These are phyloP conservation scores for Hortaea sp. DNA, from an alignment of 2,329 filamentous ascomycete genomes.

Conservation along the genomic window DNA sequence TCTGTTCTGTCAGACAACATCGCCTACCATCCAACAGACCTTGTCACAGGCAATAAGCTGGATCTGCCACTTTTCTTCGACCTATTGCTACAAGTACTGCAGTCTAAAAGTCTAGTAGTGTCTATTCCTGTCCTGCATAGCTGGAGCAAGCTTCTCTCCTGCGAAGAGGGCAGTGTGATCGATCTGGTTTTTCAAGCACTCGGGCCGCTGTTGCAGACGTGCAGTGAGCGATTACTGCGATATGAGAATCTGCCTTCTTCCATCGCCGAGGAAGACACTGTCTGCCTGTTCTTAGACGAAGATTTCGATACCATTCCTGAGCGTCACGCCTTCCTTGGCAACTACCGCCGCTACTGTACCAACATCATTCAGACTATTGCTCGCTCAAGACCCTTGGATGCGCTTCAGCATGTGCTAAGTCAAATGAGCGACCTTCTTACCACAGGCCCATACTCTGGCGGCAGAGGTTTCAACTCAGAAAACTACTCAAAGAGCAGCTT, in stretches of 20 bases:
- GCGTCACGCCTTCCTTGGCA: conserved; percentile 86
- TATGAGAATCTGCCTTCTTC: conserved; percentile 83
- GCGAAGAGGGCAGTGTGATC: conserved; percentile 58
- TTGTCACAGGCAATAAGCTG: conserved; percentile 49
- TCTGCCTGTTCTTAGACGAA: conserved; percentile 72
- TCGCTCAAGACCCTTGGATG: conserved; percentile 69
- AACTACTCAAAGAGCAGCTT: conserved; percentile 55
- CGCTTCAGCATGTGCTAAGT: conserved; percentile 75
- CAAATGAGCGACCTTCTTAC: conserved; percentile 65
- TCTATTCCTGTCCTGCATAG: conserved; percentile 87
- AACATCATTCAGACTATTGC: conserved; percentile 83
- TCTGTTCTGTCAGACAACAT: conserved; percentile 78
- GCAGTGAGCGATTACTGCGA: conserved; percentile 70
- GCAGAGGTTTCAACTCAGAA: conserved; percentile 49
- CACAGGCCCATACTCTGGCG: conserved; percentile 59
- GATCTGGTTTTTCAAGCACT: conserved; percentile 53
- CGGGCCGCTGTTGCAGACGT: conserved; percentile 68
- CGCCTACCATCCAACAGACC: conserved; percentile 58
- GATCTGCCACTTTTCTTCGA: conserved; percentile 68
- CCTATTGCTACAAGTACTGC: conserved; percentile 68
- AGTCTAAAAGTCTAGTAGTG: conserved; percentile 78
- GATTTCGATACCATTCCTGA: conserved; percentile 94
- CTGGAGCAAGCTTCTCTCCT: conserved; percentile 74
- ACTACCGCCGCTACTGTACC: conserved; percentile 84
- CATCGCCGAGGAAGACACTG: conserved; percentile 55